Percentiles rank a stretch among this genome's conserved stretches.
These are phyloP conservation scores for Aureobasidium sp. DNA, from an alignment of 2,329 filamentous ascomycete species.

Conservation along the genomic window DNA sequence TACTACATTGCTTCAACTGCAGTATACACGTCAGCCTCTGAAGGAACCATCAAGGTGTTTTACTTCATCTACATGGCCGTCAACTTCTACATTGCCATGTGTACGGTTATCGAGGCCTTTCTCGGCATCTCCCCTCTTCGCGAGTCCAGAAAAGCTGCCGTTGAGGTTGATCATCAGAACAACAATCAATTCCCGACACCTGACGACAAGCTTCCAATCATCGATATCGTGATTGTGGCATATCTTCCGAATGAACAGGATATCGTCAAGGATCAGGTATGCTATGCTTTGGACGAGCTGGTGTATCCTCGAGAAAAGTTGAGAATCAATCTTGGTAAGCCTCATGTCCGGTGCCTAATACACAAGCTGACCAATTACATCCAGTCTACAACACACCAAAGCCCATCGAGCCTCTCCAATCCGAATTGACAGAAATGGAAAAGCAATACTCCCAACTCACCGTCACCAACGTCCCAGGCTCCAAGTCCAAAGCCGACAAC, in stretches of 20 bases:
- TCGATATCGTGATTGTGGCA: constrained; percentile 42
- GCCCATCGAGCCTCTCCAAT: constrained; percentile 38
- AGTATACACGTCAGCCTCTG: constrained; percentile 22
- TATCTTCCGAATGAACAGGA: constrained; percentile 44
- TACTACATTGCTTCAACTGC: constrained; percentile 25
- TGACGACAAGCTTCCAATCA: constrained; percentile 30
- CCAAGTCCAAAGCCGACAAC: constrained; percentile 43
- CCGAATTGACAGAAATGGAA: constrained; percentile 31
- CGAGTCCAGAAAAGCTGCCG: constrained; percentile 21
- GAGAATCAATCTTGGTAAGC: constrained; percentile 32
- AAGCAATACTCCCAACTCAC: constrained; percentile 32
- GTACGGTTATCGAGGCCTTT: constrained; percentile 24
- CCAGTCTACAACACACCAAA: constrained; percentile 41
- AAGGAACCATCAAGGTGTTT: constrained; percentile 23
- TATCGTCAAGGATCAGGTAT: constrained; percentile 40
- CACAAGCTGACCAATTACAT: background rate
- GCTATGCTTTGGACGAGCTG: constrained; percentile 39
- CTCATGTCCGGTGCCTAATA: background rate
- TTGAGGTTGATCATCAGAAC: constrained; percentile 21
- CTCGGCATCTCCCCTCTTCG: constrained; percentile 24
- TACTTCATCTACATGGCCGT: constrained; percentile 27
- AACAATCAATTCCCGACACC: constrained; percentile 18
- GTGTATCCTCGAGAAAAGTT: constrained; percentile 38
- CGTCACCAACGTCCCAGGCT: constrained; percentile 40
- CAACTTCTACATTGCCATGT: constrained; percentile 25